These are phyloP conservation scores for Trichoderma atrobrunneum DNA, from an alignment of 2,329 filamentous ascomycete species.

Conservation along the genomic window DNA sequence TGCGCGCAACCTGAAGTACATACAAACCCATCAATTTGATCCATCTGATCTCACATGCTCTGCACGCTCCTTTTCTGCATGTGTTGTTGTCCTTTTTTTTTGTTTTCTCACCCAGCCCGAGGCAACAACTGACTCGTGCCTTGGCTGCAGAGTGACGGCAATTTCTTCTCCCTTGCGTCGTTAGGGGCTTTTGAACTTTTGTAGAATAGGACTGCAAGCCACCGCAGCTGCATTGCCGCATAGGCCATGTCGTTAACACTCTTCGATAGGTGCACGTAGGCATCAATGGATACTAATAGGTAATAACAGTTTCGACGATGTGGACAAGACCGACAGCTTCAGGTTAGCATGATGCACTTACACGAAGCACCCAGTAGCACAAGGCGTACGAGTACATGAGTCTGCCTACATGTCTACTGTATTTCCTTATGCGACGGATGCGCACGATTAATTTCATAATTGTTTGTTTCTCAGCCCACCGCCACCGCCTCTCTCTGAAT, in stretches of 20 bases:
- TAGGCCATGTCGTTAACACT: not conserved
- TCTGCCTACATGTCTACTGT: not conserved
- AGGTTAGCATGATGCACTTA: not conserved
- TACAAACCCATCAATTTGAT: not conserved
- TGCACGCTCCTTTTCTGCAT: not conserved
- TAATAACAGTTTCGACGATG: not conserved
- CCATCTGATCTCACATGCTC: not conserved
- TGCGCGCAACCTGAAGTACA: not conserved
- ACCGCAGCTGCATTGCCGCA: not conserved
- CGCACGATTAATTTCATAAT: not conserved
- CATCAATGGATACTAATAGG: too few relatives aligned
- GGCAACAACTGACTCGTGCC: not conserved
- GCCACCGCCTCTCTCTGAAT: not conserved
- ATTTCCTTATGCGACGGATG: not conserved
- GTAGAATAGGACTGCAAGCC: not conserved
- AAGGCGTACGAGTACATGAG: not conserved
- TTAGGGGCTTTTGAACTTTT: not conserved
- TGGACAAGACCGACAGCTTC: not conserved
- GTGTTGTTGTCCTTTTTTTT: not conserved
- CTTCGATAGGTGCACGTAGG: not conserved
- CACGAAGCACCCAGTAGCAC: not conserved
- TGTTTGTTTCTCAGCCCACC: not conserved
- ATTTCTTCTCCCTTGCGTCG: not conserved
- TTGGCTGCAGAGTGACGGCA: not conserved
- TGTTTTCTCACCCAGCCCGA: not conserved